Conservation (phyloP, 768 basidiomycete species). For the Punctularia strigosozonata region DNA sequence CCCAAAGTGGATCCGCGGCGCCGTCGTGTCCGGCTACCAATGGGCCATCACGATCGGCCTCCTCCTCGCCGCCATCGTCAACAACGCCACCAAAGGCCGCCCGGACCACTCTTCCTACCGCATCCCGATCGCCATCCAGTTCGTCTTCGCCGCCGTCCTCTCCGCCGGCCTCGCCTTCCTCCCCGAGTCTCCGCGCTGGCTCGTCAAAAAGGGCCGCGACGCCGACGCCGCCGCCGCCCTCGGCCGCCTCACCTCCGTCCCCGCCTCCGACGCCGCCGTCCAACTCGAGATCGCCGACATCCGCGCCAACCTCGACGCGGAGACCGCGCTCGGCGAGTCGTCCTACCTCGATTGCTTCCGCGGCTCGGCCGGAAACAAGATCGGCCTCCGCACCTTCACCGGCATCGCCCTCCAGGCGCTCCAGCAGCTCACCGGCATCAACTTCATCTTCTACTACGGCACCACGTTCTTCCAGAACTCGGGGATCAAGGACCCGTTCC, state of each 20-base stretch:
- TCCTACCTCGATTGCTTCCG: constrained; percentile 59
- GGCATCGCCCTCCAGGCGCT: constrained; percentile 73
- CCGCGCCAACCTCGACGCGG: constrained; percentile 47
- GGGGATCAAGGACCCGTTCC: constrained; percentile 32
- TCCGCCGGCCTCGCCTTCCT: background rate
- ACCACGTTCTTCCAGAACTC: constrained; percentile 36
- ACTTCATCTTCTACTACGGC: constrained; percentile 52
- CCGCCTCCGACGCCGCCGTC: constrained; percentile 38
- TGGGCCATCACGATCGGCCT: constrained; percentile 68
- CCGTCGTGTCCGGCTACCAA: constrained; percentile 58
- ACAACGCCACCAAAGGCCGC: constrained; percentile 49
- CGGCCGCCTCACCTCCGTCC: constrained; percentile 46
- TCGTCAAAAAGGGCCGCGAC: background rate
- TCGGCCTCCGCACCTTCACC: constrained; percentile 62
- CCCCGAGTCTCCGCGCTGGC: background rate
- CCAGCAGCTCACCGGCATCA: constrained; percentile 79
- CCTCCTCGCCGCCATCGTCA: constrained; percentile 57
- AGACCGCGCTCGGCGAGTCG: constrained; percentile 45
- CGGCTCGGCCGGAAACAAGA: constrained; percentile 39
- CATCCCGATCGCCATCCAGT: constrained; percentile 12
- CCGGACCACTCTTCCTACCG: constrained; percentile 42
- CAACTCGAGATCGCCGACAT: constrained; percentile 44
- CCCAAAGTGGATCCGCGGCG: constrained; percentile 37
- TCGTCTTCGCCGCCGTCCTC: background rate
- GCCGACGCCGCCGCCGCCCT: constrained; percentile 27